Evolutionary conservation across 108 stramenopile genomes (phyloP).

Genomic region (Nitzschia sp.): DNA sequence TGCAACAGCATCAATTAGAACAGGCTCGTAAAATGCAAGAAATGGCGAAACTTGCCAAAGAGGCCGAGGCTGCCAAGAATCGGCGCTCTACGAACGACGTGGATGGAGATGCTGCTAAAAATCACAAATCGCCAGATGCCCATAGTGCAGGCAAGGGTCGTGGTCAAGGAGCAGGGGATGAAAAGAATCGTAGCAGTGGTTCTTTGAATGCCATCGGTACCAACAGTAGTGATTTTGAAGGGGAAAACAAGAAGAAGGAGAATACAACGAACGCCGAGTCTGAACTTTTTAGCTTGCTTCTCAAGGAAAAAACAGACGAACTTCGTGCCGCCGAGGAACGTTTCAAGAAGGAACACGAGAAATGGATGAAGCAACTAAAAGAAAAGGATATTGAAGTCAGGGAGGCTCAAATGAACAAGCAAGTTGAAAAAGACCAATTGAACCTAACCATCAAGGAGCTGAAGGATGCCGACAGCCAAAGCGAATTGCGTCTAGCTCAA

Average conservation of each 20-base stretch:
- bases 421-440: slow-evolving; percentile 45
- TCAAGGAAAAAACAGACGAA: slow-evolving; percentile 30
- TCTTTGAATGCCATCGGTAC: not conserved
- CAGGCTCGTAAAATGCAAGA: slow-evolving; percentile 31
- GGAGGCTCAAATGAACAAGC: slow-evolving; percentile 15
- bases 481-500: slow-evolving; percentile 57
- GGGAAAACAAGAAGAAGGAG: not conserved
- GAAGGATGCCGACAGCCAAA: slow-evolving; percentile 40
- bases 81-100: not conserved
- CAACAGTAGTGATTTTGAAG: not conserved
- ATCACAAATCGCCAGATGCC: not conserved
- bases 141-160: not conserved
- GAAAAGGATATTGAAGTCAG: slow-evolving; percentile 7
- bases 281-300: slow-evolving; percentile 21
- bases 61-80: too few species aligned
- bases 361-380: slow-evolving; percentile 6
- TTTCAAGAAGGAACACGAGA: slow-evolving; percentile 22
- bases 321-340: slow-evolving; percentile 9
- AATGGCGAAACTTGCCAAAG: slow-evolving; percentile 16
- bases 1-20: slow-evolving; percentile 14
- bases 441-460: slow-evolving; percentile 30
- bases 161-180: not conserved
- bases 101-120: not conserved
- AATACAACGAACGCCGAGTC: slow-evolving; percentile 19
- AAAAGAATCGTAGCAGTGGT: not conserved